These are phyloP conservation scores for Nymphaea colorata DNA, from an alignment of 164 flowering plant species.

Conservation along the genomic window DNA sequence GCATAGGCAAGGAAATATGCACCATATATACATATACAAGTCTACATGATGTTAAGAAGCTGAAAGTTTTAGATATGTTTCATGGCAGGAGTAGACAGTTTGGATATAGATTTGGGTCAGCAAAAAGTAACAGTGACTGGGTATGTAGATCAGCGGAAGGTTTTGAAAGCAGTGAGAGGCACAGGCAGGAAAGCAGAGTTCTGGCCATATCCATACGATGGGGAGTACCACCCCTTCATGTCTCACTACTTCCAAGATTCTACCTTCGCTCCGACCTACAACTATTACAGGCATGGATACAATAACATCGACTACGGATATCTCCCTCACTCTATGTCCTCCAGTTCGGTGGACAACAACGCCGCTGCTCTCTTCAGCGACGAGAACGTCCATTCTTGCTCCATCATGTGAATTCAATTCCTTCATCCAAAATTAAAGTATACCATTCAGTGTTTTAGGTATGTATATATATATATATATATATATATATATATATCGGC, in stretches of 20 bases:
- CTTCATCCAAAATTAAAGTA: not conserved
- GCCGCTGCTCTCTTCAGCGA: constrained; percentile 46
- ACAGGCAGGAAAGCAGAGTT: constrained; percentile 65
- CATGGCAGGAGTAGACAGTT: constrained; percentile 47
- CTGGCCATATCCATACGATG: constrained; percentile 70
- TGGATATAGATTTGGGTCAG: constrained; percentile 64
- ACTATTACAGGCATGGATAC: constrained; percentile 54
- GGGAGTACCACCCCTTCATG: constrained; percentile 58
- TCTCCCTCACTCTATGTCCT: constrained; percentile 38
- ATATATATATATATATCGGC: too few relatives aligned
- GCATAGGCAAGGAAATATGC: not conserved
- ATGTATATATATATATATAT: too few relatives aligned
- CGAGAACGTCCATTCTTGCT: constrained; percentile 73
- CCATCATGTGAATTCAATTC: constrained; percentile 42
- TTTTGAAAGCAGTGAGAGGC: constrained; percentile 56
- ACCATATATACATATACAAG: not conserved
- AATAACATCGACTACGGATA: constrained; percentile 50
- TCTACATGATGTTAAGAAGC: not conserved
- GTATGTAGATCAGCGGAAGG: constrained; percentile 44
- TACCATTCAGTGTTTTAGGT: not conserved
- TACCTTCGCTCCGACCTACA: constrained; percentile 40
- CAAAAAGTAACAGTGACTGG: constrained; percentile 80
- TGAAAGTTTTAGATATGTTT: not conserved
- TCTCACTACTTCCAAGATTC: constrained; percentile 48
- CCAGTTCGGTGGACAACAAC: constrained; percentile 29